Evolutionary conservation across 805 yeast species (phyloP).

Genomic region (Hanseniaspora taiwanica): DNA sequence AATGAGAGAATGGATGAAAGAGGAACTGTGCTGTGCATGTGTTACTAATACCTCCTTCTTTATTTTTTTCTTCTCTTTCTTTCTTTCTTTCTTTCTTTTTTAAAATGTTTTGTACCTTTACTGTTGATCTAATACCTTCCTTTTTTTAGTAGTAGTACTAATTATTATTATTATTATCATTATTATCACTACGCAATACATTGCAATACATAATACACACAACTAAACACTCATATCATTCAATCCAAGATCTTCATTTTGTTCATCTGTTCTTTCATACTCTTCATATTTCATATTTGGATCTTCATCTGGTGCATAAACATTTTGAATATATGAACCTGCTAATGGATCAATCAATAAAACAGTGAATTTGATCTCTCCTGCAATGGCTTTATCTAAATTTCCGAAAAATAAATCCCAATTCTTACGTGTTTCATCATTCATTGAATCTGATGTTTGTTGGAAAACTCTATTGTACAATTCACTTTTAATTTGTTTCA

Average conservation of each 20-base stretch:
- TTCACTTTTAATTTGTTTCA: conserved; percentile 82
- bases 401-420: conserved; percentile 73
- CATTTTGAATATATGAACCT: conserved; percentile 89
- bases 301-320: conserved; percentile 97
- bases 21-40: too few species aligned
- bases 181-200: too few species aligned
- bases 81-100: too few species aligned
- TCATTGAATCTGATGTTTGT: conserved; percentile 88
- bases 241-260: conserved; percentile 86
- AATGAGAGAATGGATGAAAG: too few species aligned
- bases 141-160: too few species aligned
- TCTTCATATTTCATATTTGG: conserved; percentile 92
- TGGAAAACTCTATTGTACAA: conserved; percentile 72
- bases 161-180: too few species aligned
- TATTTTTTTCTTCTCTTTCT: too few species aligned
- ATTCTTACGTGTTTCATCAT: conserved; percentile 53
- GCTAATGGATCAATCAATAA: conserved; percentile 92
- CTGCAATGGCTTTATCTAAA: conserved; percentile 67
- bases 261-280: conserved; percentile 75
- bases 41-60: too few species aligned
- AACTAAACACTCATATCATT: conserved; percentile 29
- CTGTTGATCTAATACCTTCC: too few species aligned
- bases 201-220: too few species aligned
- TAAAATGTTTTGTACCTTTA: too few species aligned
- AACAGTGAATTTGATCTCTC: conserved; percentile 71